A percentile compares a stretch with the other conserved stretches of the same genome.
These are phyloP conservation scores for Spirogloea muscicola DNA, from an alignment of 139 green algal species.

Conservation along the genomic window DNA sequence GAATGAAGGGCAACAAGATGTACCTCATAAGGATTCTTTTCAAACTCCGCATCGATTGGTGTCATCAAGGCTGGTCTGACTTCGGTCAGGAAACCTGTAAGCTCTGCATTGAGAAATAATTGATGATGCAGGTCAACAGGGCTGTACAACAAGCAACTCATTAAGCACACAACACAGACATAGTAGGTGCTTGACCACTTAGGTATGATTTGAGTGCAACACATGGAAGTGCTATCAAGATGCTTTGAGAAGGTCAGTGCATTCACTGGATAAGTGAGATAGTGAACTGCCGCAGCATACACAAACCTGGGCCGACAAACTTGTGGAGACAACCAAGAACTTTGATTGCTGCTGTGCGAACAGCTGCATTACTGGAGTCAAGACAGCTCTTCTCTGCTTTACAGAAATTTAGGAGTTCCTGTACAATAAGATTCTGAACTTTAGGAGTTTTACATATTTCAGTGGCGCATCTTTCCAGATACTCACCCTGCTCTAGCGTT, in stretches of 20 bases:
- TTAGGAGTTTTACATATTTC: too few species aligned
- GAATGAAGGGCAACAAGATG: too few species aligned
- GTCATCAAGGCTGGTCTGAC: conserved; percentile 92
- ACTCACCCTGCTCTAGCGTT: too few species aligned
- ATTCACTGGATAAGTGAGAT: too few species aligned
- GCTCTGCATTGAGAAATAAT: conserved; percentile 20
- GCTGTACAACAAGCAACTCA: neutral
- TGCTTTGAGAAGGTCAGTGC: too few species aligned
- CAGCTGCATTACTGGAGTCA: conserved; percentile 68
- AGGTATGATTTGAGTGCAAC: too few species aligned
- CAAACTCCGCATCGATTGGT: conserved; percentile 79
- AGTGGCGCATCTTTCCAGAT: too few species aligned
- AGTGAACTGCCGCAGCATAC: too few species aligned
- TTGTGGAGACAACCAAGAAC: conserved; percentile 69
- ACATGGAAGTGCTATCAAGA: too few species aligned
- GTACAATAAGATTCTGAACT: neutral
- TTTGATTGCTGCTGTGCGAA: conserved; percentile 71
- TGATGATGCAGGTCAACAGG: neutral
- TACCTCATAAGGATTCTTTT: conserved; percentile 66
- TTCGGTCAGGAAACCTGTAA: conserved; percentile 59
- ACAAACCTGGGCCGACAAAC: conserved; percentile 50
- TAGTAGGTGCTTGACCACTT: too few species aligned
- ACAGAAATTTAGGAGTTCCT: conserved; percentile 43
- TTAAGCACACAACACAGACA: neutral
- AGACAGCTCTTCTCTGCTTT: conserved; percentile 57